Evolutionary conservation across 805 yeast species (phyloP).

Genomic region (Metschnikowia peoriensis): DNA sequence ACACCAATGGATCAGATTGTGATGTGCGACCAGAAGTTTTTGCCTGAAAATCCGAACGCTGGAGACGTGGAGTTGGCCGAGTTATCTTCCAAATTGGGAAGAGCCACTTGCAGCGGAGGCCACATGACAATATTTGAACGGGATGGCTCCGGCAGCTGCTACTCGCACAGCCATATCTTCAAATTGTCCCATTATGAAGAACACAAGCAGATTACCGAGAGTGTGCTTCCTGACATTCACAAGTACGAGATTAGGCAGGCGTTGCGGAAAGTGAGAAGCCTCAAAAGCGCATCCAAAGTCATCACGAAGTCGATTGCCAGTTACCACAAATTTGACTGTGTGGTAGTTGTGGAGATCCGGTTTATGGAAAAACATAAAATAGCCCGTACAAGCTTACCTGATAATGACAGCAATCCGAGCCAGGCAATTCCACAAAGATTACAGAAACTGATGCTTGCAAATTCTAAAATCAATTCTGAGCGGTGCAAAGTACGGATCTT

Average conservation of each 20-base stretch:
- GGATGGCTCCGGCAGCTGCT: slow-evolving; percentile 66
- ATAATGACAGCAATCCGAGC: not conserved
- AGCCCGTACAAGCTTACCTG: slow-evolving; percentile 1
- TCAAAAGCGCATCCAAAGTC: slow-evolving; percentile 43
- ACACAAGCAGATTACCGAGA: slow-evolving; percentile 4
- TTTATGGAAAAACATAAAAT: slow-evolving; percentile 42
- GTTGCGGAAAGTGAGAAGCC: slow-evolving; percentile 31
- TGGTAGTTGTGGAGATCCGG: slow-evolving; percentile 51
- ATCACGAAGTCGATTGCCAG: slow-evolving; percentile 38
- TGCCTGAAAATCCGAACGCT: slow-evolving; percentile 10
- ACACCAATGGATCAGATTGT: slow-evolving; percentile 26
- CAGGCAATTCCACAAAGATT: slow-evolving; percentile 13
- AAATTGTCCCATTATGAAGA: slow-evolving; percentile 32
- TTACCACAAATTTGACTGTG: slow-evolving; percentile 39
- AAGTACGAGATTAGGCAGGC: slow-evolving; percentile 24
- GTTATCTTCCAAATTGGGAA: slow-evolving; percentile 42
- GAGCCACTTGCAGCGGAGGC: slow-evolving; percentile 52
- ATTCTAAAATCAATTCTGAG: slow-evolving; percentile 4
- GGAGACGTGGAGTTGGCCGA: slow-evolving; percentile 29
- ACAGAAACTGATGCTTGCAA: slow-evolving; percentile 5
- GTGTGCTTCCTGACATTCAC: slow-evolving; percentile 1
- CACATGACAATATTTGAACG: slow-evolving; percentile 51
- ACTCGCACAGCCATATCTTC: slow-evolving; percentile 47
- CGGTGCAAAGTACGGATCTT: slow-evolving; percentile 38
- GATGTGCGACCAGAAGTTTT: slow-evolving; percentile 3